These are phyloP conservation scores for Phaseolus lunatus DNA, from an alignment of 306 rosid genomes.

Conservation along the genomic window DNA sequence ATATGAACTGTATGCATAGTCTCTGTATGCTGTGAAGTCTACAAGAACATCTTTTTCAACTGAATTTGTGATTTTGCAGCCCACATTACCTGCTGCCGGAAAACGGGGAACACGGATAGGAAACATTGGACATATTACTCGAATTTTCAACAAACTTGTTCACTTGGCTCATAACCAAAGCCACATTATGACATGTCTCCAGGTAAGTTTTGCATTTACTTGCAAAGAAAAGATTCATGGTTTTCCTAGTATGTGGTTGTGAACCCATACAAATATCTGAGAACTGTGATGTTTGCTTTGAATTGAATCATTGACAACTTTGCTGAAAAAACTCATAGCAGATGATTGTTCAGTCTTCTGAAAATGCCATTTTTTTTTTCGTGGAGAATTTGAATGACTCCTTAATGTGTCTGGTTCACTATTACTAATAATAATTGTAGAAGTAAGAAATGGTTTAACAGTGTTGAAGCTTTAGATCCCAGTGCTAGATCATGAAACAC, in stretches of 20 bases:
- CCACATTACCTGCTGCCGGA: slow-evolving; percentile 71
- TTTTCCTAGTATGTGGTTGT: slow-evolving; percentile 6
- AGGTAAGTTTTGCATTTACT: slow-evolving; percentile 62
- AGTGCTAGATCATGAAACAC: no score
- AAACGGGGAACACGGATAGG: slow-evolving; percentile 75
- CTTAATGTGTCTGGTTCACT: slow-evolving; percentile 19
- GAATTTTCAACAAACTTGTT: slow-evolving; percentile 75
- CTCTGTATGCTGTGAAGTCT: not conserved
- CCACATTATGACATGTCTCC: slow-evolving; percentile 65
- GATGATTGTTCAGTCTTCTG: slow-evolving; percentile 27
- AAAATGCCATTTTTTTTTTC: not conserved
- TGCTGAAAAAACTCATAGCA: not conserved
- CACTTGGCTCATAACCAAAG: slow-evolving; percentile 73
- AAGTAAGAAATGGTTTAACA: slow-evolving; percentile 1
- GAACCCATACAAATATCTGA: slow-evolving; percentile 8
- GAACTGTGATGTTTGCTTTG: slow-evolving; percentile 29
- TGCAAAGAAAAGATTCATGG: slow-evolving; percentile 13
- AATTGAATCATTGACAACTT: slow-evolving; percentile 5
- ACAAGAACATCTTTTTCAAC: slow-evolving; percentile 40
- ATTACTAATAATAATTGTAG: not conserved
- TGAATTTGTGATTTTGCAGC: slow-evolving; percentile 60
- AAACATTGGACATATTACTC: slow-evolving; percentile 88
- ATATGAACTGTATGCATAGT: not conserved
- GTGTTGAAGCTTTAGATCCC: slow-evolving; percentile 4
- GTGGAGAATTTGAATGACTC: not conserved